Evolutionary conservation across 2,329 filamentous ascomycete genomes (phyloP), one percentile per base, ranked within the genome.

Genomic region (Xylaria sp.): DNA sequence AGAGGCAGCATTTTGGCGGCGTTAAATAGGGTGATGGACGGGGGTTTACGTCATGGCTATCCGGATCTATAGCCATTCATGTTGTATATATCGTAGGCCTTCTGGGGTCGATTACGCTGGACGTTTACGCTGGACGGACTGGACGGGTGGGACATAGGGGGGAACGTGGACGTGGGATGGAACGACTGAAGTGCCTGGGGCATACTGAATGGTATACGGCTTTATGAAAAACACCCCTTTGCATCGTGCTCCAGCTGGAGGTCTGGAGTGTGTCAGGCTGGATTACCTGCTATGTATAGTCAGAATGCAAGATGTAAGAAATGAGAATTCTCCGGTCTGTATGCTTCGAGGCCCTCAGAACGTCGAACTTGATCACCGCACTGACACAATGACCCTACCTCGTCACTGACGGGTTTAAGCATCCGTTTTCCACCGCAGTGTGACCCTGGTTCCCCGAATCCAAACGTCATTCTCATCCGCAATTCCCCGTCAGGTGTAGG

Each of bases 1-100:
- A 16, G 44, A 55, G 35, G 54, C 46, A 61, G 59, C 58, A 63
- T 63, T 50, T 30, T 53, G 39, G 55, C 37, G 61, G 61, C 47
- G 61, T 59, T 59, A 2, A 7, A 9, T 39, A 50, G 49, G 39
- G 44, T 30, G 10, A 51, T 13, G 30, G 48, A 30, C 23, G 18
- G 37, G 34, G 44, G 4, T 57, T 52, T 50, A 56, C 58, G 49
- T 48, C 35, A 47, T 44, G 10, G 49, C 10, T 9, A 49, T 48
- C 37, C 23, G 9, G 39, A 51, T 6, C 23, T 51, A 34, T 51
- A n/a, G 23, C 11, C 30, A 51, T n/a, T 34, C 30, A 11, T 34
- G 49, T 34, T 35, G 18, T 39, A 61, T 44, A 48, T 18, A 54
- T 48, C 54, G 13, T 34, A 35, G 44, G 46, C 34, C 23, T 39